Base-by-base conservation (phyloP, 352 stramenopile genomes). In the Globisporangium takayamanum region DNA sequence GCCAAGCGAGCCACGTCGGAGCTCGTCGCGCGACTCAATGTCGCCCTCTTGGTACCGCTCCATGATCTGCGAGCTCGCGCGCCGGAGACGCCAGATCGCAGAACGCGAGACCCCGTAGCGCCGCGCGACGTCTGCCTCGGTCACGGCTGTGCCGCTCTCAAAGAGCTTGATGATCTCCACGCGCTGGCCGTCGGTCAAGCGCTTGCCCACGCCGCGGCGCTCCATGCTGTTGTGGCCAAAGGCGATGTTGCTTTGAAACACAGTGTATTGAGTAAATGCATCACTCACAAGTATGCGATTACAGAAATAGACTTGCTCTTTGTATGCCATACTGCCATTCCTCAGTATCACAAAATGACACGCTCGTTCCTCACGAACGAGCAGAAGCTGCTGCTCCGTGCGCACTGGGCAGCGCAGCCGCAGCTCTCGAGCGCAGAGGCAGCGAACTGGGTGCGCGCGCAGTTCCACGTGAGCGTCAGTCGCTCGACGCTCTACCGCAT, bases 101-200 rank as follows among this genome's bases (percentile, higher is more conserved):
- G 72, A 78, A 46, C 69, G 62, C 30, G 64, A 78, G n/a, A 80
- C 72, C 11, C 72, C 70, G 60, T 78, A 80, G 60, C 68, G 67
- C 26, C 70, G 64, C 33, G 72, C 72, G 49, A 80, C 59, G 46
- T 80, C 67, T 7, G 67, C 68, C 61, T 78, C 69, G 4, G 64
- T 74, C 44, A 80, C 59, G 36, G 50, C 57, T 51, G 67, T 63
- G 33, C 70, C 70, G 49, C 68, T 76, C 37, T 78, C 64, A 51
- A 76, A 72, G 30, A 78, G 54, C 62, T 80, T 73, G 63, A 80
- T 70, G 67, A 78, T 80, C 67, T 80, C 72, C 59, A 80, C 66
- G 55, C 70, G 72, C 62, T 80, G 72, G 14, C 68, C 68, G 50
- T 80, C 70, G 25, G 70, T 80, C 45, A 80, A 58, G 20, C 72